Conservation (phyloP, 108 stramenopile genomes). For the Asterionellopsis glacialis region DNA sequence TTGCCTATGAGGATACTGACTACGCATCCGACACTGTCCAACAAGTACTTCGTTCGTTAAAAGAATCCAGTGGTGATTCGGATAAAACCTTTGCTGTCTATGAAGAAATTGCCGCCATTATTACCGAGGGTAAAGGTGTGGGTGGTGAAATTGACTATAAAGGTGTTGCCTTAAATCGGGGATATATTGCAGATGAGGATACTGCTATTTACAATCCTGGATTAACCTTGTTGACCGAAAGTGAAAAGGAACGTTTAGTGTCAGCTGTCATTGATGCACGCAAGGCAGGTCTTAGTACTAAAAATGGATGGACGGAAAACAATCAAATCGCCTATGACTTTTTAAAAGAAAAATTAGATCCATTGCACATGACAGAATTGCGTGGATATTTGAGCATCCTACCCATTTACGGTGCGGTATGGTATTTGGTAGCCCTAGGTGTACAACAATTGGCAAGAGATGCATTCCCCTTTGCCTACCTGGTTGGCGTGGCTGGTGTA, state of each 20-base stretch:
- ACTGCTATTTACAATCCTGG: slow-evolving; percentile 86
- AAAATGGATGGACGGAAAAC: slow-evolving; percentile 56
- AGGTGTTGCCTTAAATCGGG: slow-evolving; percentile 65
- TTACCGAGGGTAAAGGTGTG: slow-evolving; percentile 81
- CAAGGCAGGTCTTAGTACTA: slow-evolving; percentile 31
- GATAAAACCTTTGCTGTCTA: slow-evolving; percentile 50
- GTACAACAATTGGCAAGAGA: slow-evolving; percentile 65
- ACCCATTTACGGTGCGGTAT: slow-evolving; percentile 57
- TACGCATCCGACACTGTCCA: slow-evolving; percentile 72
- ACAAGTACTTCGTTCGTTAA: slow-evolving; percentile 31
- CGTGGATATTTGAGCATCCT: slow-evolving; percentile 60
- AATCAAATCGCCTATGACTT: slow-evolving; percentile 64
- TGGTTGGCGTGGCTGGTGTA: slow-evolving; percentile 53
- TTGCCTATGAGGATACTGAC: slow-evolving; percentile 50
- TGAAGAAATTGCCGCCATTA: slow-evolving; percentile 72
- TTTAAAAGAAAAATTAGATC: slow-evolving; percentile 63
- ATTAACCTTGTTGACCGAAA: slow-evolving; percentile 59
- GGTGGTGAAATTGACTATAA: slow-evolving; percentile 75
- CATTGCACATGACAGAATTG: slow-evolving; percentile 69
- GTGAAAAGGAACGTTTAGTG: slow-evolving; percentile 71
- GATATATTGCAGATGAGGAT: slow-evolving; percentile 79
- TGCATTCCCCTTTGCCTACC: slow-evolving; percentile 61
- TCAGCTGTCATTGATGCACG: slow-evolving; percentile 51
- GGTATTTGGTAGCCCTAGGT: slow-evolving; percentile 68
- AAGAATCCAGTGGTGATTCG: slow-evolving; percentile 39